Base-by-base conservation (phyloP, 805 yeast genomes). In the Candida multigemmis region DNA sequence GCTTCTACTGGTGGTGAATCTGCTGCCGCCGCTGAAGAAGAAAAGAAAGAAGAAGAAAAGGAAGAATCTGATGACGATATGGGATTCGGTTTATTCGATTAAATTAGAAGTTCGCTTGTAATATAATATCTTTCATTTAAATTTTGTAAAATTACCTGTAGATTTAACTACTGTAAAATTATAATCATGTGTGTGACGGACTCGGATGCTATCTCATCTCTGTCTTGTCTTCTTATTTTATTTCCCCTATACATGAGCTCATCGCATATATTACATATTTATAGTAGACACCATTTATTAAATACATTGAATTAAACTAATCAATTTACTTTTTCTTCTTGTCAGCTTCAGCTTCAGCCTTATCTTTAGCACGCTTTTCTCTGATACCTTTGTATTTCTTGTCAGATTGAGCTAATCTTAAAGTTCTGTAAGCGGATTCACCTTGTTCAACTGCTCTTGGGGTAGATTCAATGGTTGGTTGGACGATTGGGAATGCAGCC, bases 281-380 rank as follows among this genome's bases (percentile, higher is more conserved):
- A n/a, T n/a, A n/a, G n/a, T n/a, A n/a, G n/a, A n/a, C n/a, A n/a
- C n/a, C n/a, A n/a, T n/a, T n/a, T n/a, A n/a, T n/a, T n/a, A n/a
- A n/a, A n/a, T n/a, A n/a, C n/a, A n/a, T n/a, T n/a, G n/a, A 24
- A 19, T 14, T 10, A 19, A n/a, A 15, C 10, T 24, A 30, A 29
- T 16, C 36, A 32, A 39, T 53, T 77, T 83, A 85, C 79, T 85
- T 85, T 87, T 87, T 87, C 57, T 60, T 56, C 89, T 87, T 87
- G 59, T 86, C 96, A 71, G 94, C 94, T 74, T 87, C 98, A 65
- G 96, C 97, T 73, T 85, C 97, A 65, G 96, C 96, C 74, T 75
- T 76, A 50, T 87, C 96, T 61, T 65, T 77, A 57, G 94, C 94
- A 73, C 96, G 82, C 93, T 89, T 91, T 63, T 78, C 97, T 72